phyloP scores from a whole-genome alignment of 202 grass and related monocot species.

The Thinopyrum obtusiflorum region DNA sequence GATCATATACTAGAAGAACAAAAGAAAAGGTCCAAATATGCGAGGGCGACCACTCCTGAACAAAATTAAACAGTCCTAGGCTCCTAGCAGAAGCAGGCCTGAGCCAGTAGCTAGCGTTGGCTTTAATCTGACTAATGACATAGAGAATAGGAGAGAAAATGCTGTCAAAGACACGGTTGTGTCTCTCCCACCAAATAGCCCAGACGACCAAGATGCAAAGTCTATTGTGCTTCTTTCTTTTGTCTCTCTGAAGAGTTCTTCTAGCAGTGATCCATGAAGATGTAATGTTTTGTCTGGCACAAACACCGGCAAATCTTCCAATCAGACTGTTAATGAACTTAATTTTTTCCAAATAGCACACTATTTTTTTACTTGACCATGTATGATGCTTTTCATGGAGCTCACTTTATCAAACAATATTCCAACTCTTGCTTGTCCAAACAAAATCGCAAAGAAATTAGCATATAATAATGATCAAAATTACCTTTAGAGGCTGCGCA shows the following conservation, averaged over 20 bases:
- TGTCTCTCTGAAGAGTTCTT: not conserved
- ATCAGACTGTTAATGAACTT: constrained; percentile 1
- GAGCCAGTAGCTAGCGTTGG: not conserved
- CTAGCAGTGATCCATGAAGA: not conserved
- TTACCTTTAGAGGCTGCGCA: constrained; percentile 1
- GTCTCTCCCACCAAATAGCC: not conserved
- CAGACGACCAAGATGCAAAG: not conserved
- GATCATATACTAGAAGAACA: not conserved
- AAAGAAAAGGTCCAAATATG: not conserved
- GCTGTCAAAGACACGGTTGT: not conserved
- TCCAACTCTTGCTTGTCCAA: not conserved
- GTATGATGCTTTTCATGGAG: not conserved
- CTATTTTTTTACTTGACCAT: not conserved
- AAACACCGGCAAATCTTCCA: constrained; percentile 8
- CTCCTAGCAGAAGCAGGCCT: not conserved
- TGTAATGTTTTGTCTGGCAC: not conserved
- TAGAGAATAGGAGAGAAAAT: not conserved
- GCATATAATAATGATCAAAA: constrained; percentile 11
- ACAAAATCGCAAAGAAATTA: not conserved
- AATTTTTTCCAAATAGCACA: not conserved
- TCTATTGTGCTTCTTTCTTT: not conserved
- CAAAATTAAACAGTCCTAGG: not conserved
- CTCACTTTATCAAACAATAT: not conserved
- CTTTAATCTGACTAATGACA: not conserved
- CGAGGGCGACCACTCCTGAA: not conserved